A percentile compares a stretch with the other conserved stretches of the same genome.
These are phyloP conservation scores for Croton laevigatus DNA, from an alignment of 441 rosid genomes.

Conservation along the genomic window DNA sequence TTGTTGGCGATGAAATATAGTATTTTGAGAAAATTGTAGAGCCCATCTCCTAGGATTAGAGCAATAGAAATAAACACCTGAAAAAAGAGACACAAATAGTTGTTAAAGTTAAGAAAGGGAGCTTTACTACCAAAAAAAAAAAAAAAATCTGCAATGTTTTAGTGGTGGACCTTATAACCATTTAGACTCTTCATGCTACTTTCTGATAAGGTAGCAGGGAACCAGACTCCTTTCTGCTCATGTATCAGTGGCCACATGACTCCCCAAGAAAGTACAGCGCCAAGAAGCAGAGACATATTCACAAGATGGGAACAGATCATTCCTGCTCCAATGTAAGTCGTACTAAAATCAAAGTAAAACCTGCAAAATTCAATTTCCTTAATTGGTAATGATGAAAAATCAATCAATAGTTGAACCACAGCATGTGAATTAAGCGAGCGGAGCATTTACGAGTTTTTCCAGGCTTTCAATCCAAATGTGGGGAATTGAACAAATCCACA, in stretches of 20 bases:
- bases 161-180: conserved; percentile 69
- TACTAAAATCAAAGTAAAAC: conserved; percentile 85
- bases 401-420: background rate
- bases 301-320: conserved; percentile 97
- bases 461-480: conserved; percentile 76
- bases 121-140: too few species aligned
- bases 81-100: conserved; percentile 1
- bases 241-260: conserved; percentile 86
- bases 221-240: conserved; percentile 76
- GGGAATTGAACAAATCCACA: conserved; percentile 91
- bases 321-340: conserved; percentile 88
- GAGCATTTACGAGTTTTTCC: conserved; percentile 61
- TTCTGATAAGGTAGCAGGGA: conserved; percentile 37
- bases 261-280: conserved; percentile 89
- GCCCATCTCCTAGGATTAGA: conserved; percentile 86
- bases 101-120: background rate
- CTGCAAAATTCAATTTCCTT: conserved; percentile 38
- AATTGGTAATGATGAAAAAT: conserved; percentile 17
- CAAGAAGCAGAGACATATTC: conserved; percentile 76
- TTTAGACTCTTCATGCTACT: conserved; percentile 82
- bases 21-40: conserved; percentile 89
- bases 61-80: conserved; percentile 91
- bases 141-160: background rate
- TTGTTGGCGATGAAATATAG: conserved; percentile 48
- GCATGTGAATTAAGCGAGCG: background rate